Evolutionary conservation across 441 rosid genomes (phyloP).

Genomic region (Croton laevigatus): DNA sequence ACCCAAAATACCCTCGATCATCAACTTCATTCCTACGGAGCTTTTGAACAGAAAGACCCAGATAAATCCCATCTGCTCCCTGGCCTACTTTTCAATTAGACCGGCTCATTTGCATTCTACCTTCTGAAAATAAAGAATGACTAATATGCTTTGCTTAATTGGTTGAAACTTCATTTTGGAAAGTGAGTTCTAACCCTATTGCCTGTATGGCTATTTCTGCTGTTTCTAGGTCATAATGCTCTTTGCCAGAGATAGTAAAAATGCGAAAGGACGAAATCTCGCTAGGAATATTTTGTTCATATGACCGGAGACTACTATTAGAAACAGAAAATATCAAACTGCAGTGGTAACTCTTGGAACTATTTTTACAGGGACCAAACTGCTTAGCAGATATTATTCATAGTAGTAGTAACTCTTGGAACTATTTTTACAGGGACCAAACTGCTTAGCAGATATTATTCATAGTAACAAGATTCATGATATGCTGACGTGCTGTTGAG

Average conservation of each 20-base stretch:
- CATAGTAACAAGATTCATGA: no score
- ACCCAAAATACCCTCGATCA: slow-evolving; percentile 6
- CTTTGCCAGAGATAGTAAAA: slow-evolving; percentile 9
- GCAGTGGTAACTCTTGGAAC: no score
- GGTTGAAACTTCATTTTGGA: neutral
- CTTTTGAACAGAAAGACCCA: slow-evolving; percentile 6
- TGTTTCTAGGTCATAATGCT: slow-evolving; percentile 1
- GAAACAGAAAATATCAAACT: no score
- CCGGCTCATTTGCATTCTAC: neutral
- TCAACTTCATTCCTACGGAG: slow-evolving; percentile 8
- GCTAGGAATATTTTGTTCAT: neutral
- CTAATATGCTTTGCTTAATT: neutral
- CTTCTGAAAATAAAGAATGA: neutral
- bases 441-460: no score
- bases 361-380: no score
- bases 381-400: no score
- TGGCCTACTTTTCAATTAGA: no score
- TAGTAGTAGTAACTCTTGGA: no score
- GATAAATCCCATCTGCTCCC: slow-evolving; percentile 14
- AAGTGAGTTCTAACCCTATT: neutral
- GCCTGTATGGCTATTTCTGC: neutral
- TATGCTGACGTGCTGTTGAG: no score
- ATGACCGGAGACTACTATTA: neutral
- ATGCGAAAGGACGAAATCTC: slow-evolving; percentile 8
- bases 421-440: no score